Conservation (phyloP, 345 rosid genomes). For the Odontarrhena argentea region DNA sequence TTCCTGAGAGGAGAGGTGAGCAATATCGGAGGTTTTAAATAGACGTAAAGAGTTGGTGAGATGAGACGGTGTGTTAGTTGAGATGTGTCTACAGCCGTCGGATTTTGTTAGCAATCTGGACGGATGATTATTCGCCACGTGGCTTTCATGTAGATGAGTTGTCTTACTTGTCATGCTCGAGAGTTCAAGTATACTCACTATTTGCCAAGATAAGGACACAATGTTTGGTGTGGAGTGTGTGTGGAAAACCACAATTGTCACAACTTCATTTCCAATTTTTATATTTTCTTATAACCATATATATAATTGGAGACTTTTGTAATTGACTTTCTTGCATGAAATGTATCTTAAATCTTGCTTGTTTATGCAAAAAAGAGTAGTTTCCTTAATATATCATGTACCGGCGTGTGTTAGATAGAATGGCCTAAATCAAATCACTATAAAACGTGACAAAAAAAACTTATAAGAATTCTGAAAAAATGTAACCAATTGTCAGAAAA, state of each 20-base stretch:
- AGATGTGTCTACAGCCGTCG: conserved; percentile 32
- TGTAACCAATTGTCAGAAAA: too few species aligned
- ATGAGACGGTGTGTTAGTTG: conserved; percentile 31
- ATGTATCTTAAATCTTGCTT: conserved; percentile 3
- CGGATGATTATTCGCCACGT: conserved; percentile 23
- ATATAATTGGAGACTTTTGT: background rate
- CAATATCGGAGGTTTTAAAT: conserved; percentile 34
- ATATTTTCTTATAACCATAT: background rate
- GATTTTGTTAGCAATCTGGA: conserved; percentile 29
- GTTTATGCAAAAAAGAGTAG: background rate
- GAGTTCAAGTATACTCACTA: conserved; percentile 1
- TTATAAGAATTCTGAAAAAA: too few species aligned
- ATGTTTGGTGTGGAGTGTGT: conserved; percentile 24
- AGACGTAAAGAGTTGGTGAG: conserved; percentile 35
- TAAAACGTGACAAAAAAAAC: too few species aligned
- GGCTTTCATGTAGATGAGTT: conserved; percentile 15
- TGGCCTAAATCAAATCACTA: background rate
- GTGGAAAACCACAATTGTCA: conserved; percentile 23
- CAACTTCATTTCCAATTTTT: background rate
- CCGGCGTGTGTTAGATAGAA: conserved; percentile 8
- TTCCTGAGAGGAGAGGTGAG: conserved; percentile 35
- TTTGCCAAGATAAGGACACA: conserved; percentile 24
- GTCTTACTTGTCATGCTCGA: conserved; percentile 33
- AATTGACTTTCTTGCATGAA: conserved; percentile 1
- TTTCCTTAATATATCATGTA: background rate